Base-by-base conservation (phyloP, 441 rosid species). In the Isatis lusitanica region DNA sequence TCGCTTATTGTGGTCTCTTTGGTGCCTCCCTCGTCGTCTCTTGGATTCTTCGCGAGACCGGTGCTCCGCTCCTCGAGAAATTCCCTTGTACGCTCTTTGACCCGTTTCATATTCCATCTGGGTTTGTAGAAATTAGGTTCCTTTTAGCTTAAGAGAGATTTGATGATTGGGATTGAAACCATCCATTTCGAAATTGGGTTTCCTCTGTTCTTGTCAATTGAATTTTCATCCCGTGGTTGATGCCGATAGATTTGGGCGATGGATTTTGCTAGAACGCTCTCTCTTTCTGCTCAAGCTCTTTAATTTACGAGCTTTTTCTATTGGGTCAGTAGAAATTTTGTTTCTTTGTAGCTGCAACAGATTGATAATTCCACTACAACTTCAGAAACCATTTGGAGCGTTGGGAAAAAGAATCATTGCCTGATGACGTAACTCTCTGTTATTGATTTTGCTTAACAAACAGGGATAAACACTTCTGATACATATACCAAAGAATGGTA, bases 1-100 rank as follows among this genome's bases (percentile, higher is more conserved):
- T 95, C 44, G 95, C 91, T 70, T 95, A 92, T 73, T 92, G 97
- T 70, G 99, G 94, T 67, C 96, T 95, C 79, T 92, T 92, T 47
- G 99, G 97, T 28, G 83, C 86, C n/a, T 92, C 99, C 35, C 80
- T 95, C 7, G 76, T 92, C 74, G 86, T 92, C 70, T 89, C 99
- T 18, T 95, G 99, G 99, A 74, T 94, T 60, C 92, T 94, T 46
- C 78, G 99, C 57, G 95, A 90, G 82, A 80, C 91, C 26, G 93
- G 70, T 12, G 90, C 92, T 67, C 98, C 99, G 43, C 87, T 94
- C 18, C 78, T 95, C 73, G 78, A 95, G 83, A 87, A 87, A 77
- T 51, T 85, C 55, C 81, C 99, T 40, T 95, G 98, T 95, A 67
- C 75, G 79, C 81, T 52, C 66, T 62, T 35, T 63, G 12, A 35